These are phyloP conservation scores for Xerocomus spinulosus DNA, from an alignment of 768 basidiomycete species.

Conservation along the genomic window DNA sequence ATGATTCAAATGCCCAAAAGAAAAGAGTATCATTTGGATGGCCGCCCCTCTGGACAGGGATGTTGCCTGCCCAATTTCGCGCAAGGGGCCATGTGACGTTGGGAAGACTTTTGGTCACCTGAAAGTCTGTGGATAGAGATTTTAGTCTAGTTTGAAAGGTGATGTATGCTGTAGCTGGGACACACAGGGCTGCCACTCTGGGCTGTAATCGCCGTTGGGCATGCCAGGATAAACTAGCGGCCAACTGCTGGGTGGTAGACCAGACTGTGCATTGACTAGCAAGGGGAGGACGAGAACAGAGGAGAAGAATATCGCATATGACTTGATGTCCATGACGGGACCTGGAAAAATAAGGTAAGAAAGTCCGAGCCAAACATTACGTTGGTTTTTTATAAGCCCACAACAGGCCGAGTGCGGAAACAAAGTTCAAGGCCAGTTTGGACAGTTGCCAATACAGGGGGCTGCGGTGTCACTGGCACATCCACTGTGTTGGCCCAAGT, in stretches of 20 bases:
- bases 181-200: constrained; percentile 61
- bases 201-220: constrained; percentile 44
- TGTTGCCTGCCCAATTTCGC: constrained; percentile 60
- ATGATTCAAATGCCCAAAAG: constrained; percentile 60
- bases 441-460: too few species aligned
- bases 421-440: too few species aligned
- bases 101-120: constrained; percentile 51
- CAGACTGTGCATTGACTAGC: constrained; percentile 22
- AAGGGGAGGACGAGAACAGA: constrained; percentile 1
- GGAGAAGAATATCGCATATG: constrained; percentile 7
- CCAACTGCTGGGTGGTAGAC: constrained; percentile 30
- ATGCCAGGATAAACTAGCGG: constrained; percentile 42
- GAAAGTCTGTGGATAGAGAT: constrained; percentile 44
- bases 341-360: too few species aligned
- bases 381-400: too few species aligned
- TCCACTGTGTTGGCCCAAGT: too few species aligned
- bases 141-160: not conserved
- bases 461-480: too few species aligned
- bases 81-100: constrained; percentile 53
- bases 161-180: not conserved
- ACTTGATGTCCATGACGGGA: constrained; percentile 19
- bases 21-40: constrained; percentile 66
- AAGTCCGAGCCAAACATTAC: too few species aligned
- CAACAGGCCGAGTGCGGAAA: too few species aligned
- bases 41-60: constrained; percentile 52